Base-by-base conservation (phyloP, 2,329 filamentous ascomycete genomes). In the Aspergillus vadensis region DNA sequence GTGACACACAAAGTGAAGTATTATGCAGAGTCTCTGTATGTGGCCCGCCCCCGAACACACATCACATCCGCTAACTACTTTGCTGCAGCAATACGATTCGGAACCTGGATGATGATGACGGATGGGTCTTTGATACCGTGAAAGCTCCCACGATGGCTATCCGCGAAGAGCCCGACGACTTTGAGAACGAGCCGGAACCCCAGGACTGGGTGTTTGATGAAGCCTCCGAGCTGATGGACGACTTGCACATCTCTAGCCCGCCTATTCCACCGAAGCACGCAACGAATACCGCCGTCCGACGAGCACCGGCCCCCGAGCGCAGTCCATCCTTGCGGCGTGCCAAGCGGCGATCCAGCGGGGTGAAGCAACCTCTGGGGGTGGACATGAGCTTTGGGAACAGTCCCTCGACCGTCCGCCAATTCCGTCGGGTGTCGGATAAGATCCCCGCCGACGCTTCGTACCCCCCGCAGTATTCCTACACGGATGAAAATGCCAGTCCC, bases 121-220 rank as follows among this genome's bases (percentile, higher is more conserved):
- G 91, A 65, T 98, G 94, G 94, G 89, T 96, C 2, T 98, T 98
- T 73, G 94, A 97, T 71, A 98, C 94, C 0, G 88, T 98, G 72
- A 95, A 91, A 75, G 84, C 86, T 10, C 76, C 82, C 7, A 91
- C 90, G 0, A 76, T 80, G 63, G 81, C 88, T 32, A 83, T 81
- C 4, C 82, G 86, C 4, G 85, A 80, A 60, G 80, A 85, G 68
- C 86, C 83, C 75, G 62, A 74, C 62, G 23, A 71, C 60, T 64
- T 83, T 79, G 68, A 77, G 79, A 59, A 75, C 80, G 61, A 84
- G 41, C 77, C 80, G 0, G 78, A 68, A 8, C 55, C 66, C 5
- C 61, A 74, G 43, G 71, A 75, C 59, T 67, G 72, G 57, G 61
- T 74, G 5, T 73, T 74, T 15, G 72, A 75, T 15, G 75, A 78